Evolutionary conservation across 2,329 filamentous ascomycete species (phyloP).

Genomic region (Myriosclerotinia scirpicola): DNA sequence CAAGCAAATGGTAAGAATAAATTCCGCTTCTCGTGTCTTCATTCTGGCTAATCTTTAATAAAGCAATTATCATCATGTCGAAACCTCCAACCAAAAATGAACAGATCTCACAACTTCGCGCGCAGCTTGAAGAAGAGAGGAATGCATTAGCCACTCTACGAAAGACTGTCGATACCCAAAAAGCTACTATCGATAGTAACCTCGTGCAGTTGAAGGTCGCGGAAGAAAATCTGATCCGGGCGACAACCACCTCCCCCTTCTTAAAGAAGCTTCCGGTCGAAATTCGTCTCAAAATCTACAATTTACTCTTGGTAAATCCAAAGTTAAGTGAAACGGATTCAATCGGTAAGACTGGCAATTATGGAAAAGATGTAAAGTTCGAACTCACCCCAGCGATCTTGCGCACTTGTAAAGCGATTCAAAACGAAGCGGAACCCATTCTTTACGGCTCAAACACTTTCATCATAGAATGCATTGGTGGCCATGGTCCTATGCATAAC

Average conservation of each 20-base stretch:
- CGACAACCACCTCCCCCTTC: conserved; percentile 13
- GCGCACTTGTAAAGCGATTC: conserved; percentile 19
- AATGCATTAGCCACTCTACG: background rate
- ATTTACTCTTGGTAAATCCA: conserved; percentile 21
- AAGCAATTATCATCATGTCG: conserved; percentile 1
- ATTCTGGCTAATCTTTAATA: too few species aligned
- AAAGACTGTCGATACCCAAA: background rate
- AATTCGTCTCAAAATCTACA: conserved; percentile 23
- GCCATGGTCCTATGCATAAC: background rate
- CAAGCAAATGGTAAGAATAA: too few species aligned
- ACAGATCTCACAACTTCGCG: conserved; percentile 14
- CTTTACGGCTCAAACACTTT: conserved; percentile 26
- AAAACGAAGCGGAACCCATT: conserved; percentile 20
- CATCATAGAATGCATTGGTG: conserved; percentile 23
- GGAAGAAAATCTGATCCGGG: background rate
- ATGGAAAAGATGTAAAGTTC: conserved; percentile 11
- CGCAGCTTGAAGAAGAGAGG: conserved; percentile 17
- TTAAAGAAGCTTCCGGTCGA: conserved; percentile 21
- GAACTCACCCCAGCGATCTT: conserved; percentile 20
- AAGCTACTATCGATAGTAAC: background rate
- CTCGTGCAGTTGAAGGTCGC: conserved; percentile 1
- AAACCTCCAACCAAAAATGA: conserved; percentile 15
- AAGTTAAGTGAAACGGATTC: conserved; percentile 15
- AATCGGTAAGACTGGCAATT: background rate
- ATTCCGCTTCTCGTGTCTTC: too few species aligned